Base-by-base conservation (phyloP, 345 rosid species). In the Geranium brycei region DNA sequence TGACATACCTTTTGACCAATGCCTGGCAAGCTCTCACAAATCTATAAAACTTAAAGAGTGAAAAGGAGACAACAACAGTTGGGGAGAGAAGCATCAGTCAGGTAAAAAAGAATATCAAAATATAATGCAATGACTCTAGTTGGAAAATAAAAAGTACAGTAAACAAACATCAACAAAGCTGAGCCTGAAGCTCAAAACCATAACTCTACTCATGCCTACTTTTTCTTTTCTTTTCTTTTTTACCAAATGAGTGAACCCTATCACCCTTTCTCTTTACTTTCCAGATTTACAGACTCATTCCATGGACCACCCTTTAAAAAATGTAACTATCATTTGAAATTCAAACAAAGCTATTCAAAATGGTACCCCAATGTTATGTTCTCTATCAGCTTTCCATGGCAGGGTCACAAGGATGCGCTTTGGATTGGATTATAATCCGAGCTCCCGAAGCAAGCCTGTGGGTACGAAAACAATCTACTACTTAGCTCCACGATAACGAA, bases 391-490 rank as follows among this genome's bases (percentile, higher is more conserved):
- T 68, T 65, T 83, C 61, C 31, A 74, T 67, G 30, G 51, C 60
- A 1, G 79, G 5, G 11, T 80, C 69, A 35, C 41, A 7, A 35
- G 68, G 69, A 15, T 93, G 75, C 38, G 77, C 79, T 75, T 86
- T 85, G 0, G 99, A 85, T 72, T 93, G 83, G 66, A 93, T 93
- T 88, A 85, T 81, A 81, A 93, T 89, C 72, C 92, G 79, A 55
- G 99, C 99, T 82, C 96, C 99, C 58, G 99, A 93, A 80, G 99
- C 96, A 82, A 93, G 97, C 83, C 99, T 93, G 96, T 72, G 71
- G 66, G 13, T 3, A 15, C 23, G 65, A 60, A 61, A 78, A 64
- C 47, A 16, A 4, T 15, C 18, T 12, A 47, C 12, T 47, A 8
- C 13, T 47, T 47, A 47, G 53, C 53, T 23, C 53, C 0, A 11